Conservation (phyloP, 441 rosid species). For the Adansonia rubrostipa region DNA sequence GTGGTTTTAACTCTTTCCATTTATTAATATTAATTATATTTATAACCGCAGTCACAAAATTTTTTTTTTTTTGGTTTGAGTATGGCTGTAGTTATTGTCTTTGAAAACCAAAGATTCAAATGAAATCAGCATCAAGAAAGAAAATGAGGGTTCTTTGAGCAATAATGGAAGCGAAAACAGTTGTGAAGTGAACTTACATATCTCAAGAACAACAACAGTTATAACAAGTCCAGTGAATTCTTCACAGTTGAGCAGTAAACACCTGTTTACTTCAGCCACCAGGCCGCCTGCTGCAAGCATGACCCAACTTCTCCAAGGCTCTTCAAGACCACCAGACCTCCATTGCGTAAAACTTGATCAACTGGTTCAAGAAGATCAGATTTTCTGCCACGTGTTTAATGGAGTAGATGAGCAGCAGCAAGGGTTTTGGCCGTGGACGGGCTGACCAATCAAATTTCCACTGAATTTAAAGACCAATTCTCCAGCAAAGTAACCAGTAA, state of each 20-base stretch:
- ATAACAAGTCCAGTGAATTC: too few species aligned
- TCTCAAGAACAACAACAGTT: conserved; percentile 43
- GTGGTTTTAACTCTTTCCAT: background rate
- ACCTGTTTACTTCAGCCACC: conserved; percentile 52
- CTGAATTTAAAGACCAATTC: conserved; percentile 41
- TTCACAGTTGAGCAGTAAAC: conserved; percentile 39
- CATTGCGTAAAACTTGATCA: conserved; percentile 53
- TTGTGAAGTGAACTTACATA: conserved; percentile 62
- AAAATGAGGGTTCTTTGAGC: conserved; percentile 75
- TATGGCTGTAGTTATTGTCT: conserved; percentile 54
- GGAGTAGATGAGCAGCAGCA: conserved; percentile 68
- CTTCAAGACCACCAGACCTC: conserved; percentile 54
- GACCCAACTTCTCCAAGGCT: conserved; percentile 51
- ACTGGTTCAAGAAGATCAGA: conserved; percentile 60
- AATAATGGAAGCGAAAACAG: conserved; percentile 68
- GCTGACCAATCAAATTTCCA: conserved; percentile 65
- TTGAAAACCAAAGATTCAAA: conserved; percentile 57
- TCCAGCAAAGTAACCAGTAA: conserved; percentile 32
- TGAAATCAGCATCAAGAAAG: conserved; percentile 56
- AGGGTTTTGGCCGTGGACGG: conserved; percentile 83
- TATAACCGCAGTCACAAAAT: background rate
- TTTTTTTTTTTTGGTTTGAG: background rate
- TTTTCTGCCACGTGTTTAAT: conserved; percentile 74
- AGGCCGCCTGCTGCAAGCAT: conserved; percentile 56
- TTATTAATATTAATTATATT: background rate